Evolutionary conservation across 2,329 filamentous ascomycete genomes (phyloP).

Genomic region (Xylariaceae sp.): DNA sequence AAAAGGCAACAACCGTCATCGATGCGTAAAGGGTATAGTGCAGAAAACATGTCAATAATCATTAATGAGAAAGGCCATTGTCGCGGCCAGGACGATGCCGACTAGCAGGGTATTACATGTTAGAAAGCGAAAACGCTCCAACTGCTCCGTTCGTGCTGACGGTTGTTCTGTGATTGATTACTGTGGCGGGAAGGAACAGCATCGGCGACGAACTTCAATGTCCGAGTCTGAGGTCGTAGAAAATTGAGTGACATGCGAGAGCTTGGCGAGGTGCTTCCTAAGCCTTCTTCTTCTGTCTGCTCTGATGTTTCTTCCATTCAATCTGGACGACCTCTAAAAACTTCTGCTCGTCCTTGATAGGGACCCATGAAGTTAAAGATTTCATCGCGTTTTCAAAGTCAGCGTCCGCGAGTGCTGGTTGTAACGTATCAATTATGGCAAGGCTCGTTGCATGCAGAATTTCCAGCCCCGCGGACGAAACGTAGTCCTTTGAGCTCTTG

Average conservation of each 20-base stretch:
- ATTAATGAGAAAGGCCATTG: slow-evolving; percentile 16
- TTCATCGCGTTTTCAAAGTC: slow-evolving; percentile 99
- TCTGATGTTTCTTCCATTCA: slow-evolving; percentile 72
- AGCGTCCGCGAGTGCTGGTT: slow-evolving; percentile 83
- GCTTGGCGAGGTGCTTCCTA: slow-evolving; percentile 26
- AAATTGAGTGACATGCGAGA: slow-evolving; percentile 9
- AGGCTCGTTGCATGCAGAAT: slow-evolving; percentile 87
- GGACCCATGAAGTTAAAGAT: slow-evolving; percentile 88
- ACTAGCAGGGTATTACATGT: background rate
- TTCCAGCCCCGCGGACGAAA: slow-evolving; percentile 66
- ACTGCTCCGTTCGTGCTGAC: background rate
- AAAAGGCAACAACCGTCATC: slow-evolving; percentile 7
- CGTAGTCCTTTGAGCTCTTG: slow-evolving; percentile 26
- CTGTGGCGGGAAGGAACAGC: background rate
- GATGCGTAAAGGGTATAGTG: slow-evolving; percentile 1
- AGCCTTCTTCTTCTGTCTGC: slow-evolving; percentile 41
- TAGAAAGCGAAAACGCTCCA: too few species aligned
- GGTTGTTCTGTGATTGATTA: background rate
- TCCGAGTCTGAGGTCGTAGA: background rate
- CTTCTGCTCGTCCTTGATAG: slow-evolving; percentile 88
- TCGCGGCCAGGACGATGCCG: slow-evolving; percentile 20
- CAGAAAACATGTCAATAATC: slow-evolving; percentile 12
- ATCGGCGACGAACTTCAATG: slow-evolving; percentile 1
- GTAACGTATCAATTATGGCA: slow-evolving; percentile 84
- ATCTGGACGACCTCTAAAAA: slow-evolving; percentile 86